These are phyloP conservation scores for Nakaseomyces delphensis DNA, from an alignment of 1,139 yeast genomes.

Conservation along the genomic window DNA sequence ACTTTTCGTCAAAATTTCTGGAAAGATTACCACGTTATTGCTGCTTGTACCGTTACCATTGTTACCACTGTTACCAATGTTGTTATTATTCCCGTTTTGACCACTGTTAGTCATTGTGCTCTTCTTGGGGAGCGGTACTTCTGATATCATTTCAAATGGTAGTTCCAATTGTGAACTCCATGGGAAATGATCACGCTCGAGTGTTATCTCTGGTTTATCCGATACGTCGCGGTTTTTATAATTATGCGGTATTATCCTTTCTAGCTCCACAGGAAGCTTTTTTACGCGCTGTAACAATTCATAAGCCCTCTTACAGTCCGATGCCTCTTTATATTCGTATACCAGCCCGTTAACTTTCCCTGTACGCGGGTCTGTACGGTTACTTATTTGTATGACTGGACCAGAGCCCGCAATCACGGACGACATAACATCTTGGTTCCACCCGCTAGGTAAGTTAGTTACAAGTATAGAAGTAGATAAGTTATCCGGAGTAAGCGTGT, in stretches of 20 bases:
- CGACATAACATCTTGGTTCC: constrained; percentile 26
- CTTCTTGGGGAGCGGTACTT: constrained; percentile 29
- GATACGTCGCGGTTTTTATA: constrained; percentile 14
- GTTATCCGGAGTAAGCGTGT: constrained; percentile 26
- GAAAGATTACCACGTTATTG: constrained; percentile 28
- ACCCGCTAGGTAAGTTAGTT: constrained; percentile 24
- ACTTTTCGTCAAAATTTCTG: constrained; percentile 42
- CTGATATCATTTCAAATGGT: constrained; percentile 31
- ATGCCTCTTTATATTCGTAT: constrained; percentile 21
- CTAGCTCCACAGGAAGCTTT: constrained; percentile 23
- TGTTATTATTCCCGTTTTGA: constrained; percentile 8
- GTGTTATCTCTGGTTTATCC: constrained; percentile 16
- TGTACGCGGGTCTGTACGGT: constrained; percentile 27
- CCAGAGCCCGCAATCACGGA: constrained; percentile 32
- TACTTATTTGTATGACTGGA: constrained; percentile 20
- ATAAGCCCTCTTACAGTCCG: constrained; percentile 24
- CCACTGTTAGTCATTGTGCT: constrained; percentile 15
- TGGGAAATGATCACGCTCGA: constrained; percentile 29
- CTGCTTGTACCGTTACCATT: background rate
- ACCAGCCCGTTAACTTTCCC: constrained; percentile 23
- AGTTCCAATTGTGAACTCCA: constrained; percentile 27
- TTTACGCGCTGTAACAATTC: constrained; percentile 21
- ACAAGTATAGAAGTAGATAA: constrained; percentile 26
- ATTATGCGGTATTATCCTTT: constrained; percentile 23
- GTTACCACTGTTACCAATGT: constrained; percentile 5